Percentiles rank a stretch among this genome's conserved stretches.
Conservation (phyloP, 306 rosid species). For the Lithocarpus polystachyus region DNA sequence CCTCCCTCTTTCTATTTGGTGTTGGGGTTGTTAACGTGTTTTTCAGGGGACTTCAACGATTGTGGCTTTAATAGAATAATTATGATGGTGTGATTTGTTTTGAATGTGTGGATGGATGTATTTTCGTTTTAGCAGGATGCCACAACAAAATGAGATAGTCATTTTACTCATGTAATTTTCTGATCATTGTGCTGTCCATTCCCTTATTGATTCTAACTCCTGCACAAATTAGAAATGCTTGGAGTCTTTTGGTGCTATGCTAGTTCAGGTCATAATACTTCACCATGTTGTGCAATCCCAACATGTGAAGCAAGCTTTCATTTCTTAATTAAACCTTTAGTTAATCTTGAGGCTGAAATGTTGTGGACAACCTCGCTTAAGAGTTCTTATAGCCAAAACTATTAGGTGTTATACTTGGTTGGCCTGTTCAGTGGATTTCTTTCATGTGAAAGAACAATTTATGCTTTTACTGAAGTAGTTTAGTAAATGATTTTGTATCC, state of each 20-base stretch:
- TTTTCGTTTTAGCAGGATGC: no score
- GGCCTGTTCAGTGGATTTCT: not conserved
- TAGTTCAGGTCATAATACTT: not conserved
- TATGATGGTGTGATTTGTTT: not conserved
- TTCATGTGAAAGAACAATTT: not conserved
- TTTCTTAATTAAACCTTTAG: not conserved
- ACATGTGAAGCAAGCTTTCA: not conserved
- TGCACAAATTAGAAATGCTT: no score
- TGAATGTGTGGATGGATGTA: not conserved
- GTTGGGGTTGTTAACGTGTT: not conserved
- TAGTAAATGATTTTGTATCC: not conserved
- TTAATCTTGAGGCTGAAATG: not conserved
- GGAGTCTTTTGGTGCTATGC: not conserved
- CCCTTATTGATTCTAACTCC: no score
- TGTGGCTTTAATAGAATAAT: not conserved
- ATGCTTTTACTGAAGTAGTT: not conserved
- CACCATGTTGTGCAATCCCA: not conserved
- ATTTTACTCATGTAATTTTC: no score
- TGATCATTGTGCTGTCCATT: no score
- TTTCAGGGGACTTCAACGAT: not conserved
- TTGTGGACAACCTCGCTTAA: not conserved
- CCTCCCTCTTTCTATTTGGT: not conserved
- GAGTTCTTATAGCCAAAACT: not conserved
- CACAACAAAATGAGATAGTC: no score
- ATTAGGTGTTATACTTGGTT: not conserved